Conservation (phyloP, 139 green algal genomes). For the Limnomonas spitsbergensis region DNA sequence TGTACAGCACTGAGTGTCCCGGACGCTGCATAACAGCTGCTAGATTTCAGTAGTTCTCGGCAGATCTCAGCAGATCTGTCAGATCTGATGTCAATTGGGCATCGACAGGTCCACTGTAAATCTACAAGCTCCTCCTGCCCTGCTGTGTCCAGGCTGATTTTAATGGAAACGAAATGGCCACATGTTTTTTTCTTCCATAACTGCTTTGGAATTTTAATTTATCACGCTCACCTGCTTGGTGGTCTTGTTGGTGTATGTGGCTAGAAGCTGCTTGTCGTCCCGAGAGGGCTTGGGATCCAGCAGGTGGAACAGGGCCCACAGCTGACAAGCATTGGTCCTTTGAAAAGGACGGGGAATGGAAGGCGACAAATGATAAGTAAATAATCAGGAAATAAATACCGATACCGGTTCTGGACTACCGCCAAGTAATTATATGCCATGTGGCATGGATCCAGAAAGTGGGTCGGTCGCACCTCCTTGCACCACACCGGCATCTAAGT, state of each 20-base stretch:
- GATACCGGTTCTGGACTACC: too few species aligned
- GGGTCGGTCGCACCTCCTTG: too few species aligned
- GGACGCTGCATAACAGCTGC: too few species aligned
- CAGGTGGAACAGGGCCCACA: constrained; percentile 32
- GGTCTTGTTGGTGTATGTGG: constrained; percentile 26
- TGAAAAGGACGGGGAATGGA: not conserved
- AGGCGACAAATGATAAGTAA: not conserved
- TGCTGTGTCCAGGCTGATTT: too few species aligned
- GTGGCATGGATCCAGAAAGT: too few species aligned
- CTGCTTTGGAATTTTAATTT: not conserved
- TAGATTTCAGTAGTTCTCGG: not conserved
- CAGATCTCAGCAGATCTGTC: not conserved
- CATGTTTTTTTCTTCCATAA: not conserved
- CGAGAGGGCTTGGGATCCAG: constrained; percentile 22
- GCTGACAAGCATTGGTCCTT: constrained; percentile 22
- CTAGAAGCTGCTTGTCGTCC: constrained; percentile 18
- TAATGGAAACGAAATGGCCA: not conserved
- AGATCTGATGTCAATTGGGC: not conserved
- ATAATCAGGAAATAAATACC: too few species aligned
- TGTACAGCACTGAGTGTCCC: too few species aligned
- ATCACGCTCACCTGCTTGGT: constrained; percentile 25
- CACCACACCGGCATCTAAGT: too few species aligned
- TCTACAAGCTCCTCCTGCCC: too few species aligned
- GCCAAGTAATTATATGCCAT: too few species aligned
- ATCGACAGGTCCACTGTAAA: not conserved